Base-by-base conservation (phyloP, 2,329 filamentous ascomycete species). In the Botrytis fabae region DNA sequence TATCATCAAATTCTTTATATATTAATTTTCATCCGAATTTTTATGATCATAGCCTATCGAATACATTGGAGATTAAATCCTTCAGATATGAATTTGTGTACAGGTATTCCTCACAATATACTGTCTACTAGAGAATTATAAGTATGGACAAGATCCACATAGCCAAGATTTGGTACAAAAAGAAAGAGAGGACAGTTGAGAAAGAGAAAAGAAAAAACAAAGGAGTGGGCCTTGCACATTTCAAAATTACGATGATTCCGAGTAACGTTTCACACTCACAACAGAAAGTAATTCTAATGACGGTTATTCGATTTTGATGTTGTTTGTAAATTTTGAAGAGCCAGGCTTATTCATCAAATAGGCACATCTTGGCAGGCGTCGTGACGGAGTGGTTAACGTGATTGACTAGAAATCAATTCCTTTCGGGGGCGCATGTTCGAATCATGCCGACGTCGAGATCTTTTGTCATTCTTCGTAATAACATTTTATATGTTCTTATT, bases 261-360 rank as follows among this genome's bases (percentile, higher is more conserved):
- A n/a, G 25, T 14, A 14, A 16, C 10, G 0, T 14, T n/a, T 12
- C 18, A 28, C 14, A 54, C 51, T 28, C 14, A 57, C 12, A 16
- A 28, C 14, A 32, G n/a, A 28, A 28, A 16, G 14, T 32, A 9
- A 9, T 32, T 57, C 7, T 28, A 1, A 8, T 28, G 5, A 54
- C 14, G 12, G 4, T n/a, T 7, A 16, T 1, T 14, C 32, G 4
- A 1, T 25, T 38, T 25, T 9, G 8, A 38, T 38, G 7, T 9
- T 22, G 0, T n/a, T 42, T 62, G 0, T 62, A 28, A 0, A 40
- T 0, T 0, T 2, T 10, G 4, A 10, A 0, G 0, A 0, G 0
- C 0, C 0, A 2, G 0, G 7, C 25, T 28, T 62, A 20, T 25
- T 48, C 32, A 66, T 38, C 22, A 38, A 65, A 20, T 1, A 8